A percentile compares a stretch with the other conserved stretches of the same genome.
phyloP scores from a whole-genome alignment of 208 protist species.

The Wallacemonas sp. region DNA sequence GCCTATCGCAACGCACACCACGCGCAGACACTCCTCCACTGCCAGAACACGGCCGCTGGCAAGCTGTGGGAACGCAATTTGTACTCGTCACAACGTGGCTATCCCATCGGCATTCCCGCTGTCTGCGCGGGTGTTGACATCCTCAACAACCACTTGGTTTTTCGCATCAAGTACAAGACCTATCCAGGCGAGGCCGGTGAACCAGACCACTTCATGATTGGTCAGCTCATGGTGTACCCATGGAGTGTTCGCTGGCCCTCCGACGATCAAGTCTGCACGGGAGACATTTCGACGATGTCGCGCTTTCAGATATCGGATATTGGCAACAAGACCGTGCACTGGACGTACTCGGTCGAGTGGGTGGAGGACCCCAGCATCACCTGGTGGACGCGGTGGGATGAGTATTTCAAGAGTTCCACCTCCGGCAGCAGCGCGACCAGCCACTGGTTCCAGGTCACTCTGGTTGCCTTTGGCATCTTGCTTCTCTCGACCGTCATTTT shows the following conservation, averaged over 20 bases:
- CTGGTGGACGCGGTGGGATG: constrained; percentile 98
- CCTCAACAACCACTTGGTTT: constrained; percentile 84
- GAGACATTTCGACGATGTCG: background rate
- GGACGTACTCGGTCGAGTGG: constrained; percentile 91
- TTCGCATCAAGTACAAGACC: constrained; percentile 72
- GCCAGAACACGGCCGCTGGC: background rate
- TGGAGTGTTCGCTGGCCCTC: constrained; percentile 39
- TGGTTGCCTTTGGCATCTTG: constrained; percentile 96
- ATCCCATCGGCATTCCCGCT: constrained; percentile 55
- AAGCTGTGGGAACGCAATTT: constrained; percentile 28
- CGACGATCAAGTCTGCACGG: constrained; percentile 18
- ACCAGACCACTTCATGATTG: constrained; percentile 56
- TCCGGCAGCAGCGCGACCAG: constrained; percentile 54
- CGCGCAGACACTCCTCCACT: constrained; percentile 14
- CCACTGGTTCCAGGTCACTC: constrained; percentile 96
- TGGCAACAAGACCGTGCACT: constrained; percentile 35
- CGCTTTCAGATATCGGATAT: constrained; percentile 39
- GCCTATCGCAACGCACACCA: constrained; percentile 39
- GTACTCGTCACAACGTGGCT: constrained; percentile 61
- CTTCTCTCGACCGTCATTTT: constrained; percentile 87
- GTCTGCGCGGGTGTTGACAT: constrained; percentile 29
- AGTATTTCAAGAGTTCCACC: constrained; percentile 90
- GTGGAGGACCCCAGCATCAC: constrained; percentile 48
- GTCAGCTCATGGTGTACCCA: constrained; percentile 60
- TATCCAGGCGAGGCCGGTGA: constrained; percentile 17